Conservation (phyloP, 495 filamentous ascomycete species). For the Penicillium cataractarum region DNA sequence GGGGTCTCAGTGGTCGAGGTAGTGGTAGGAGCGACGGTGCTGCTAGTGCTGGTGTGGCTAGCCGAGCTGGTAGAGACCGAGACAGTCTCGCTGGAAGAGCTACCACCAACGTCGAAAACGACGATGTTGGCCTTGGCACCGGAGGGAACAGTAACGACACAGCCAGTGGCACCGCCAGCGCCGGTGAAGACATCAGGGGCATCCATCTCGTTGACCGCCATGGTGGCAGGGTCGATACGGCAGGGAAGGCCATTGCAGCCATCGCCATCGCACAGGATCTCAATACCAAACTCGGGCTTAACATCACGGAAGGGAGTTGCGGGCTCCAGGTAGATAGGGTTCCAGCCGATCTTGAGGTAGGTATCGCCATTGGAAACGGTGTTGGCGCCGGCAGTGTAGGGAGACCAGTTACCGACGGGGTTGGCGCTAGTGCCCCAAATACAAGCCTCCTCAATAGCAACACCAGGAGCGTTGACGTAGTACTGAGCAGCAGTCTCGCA, state of each 20-base stretch:
- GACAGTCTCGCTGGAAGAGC: slow-evolving; percentile 22
- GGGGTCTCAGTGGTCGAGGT: slow-evolving; percentile 24
- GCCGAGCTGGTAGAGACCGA: slow-evolving; percentile 22
- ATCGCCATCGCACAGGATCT: slow-evolving; percentile 67
- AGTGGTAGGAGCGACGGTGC: slow-evolving; percentile 30
- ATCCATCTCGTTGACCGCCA: slow-evolving; percentile 63
- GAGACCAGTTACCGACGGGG: slow-evolving; percentile 78
- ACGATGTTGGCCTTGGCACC: slow-evolving; percentile 70
- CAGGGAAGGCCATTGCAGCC: slow-evolving; percentile 77
- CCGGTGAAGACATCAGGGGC: slow-evolving; percentile 53
- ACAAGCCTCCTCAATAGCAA: slow-evolving; percentile 61
- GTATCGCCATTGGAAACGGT: slow-evolving; percentile 65
- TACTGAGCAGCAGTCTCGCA: slow-evolving; percentile 74
- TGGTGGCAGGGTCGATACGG: slow-evolving; percentile 66
- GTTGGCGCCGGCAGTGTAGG: slow-evolving; percentile 80
- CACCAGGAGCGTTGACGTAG: slow-evolving; percentile 80
- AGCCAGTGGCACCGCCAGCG: slow-evolving; percentile 73
- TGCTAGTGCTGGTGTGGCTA: slow-evolving; percentile 21
- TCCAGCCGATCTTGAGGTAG: slow-evolving; percentile 78
- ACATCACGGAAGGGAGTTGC: slow-evolving; percentile 59
- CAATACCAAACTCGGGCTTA: slow-evolving; percentile 68
- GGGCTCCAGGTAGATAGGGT: slow-evolving; percentile 71
- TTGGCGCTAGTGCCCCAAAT: slow-evolving; percentile 68
- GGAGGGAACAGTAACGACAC: slow-evolving; percentile 75
- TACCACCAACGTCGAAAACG: slow-evolving; percentile 54